phyloP scores from a whole-genome alignment of 495 filamentous ascomycete genomes.

The Monascus purpureus region DNA sequence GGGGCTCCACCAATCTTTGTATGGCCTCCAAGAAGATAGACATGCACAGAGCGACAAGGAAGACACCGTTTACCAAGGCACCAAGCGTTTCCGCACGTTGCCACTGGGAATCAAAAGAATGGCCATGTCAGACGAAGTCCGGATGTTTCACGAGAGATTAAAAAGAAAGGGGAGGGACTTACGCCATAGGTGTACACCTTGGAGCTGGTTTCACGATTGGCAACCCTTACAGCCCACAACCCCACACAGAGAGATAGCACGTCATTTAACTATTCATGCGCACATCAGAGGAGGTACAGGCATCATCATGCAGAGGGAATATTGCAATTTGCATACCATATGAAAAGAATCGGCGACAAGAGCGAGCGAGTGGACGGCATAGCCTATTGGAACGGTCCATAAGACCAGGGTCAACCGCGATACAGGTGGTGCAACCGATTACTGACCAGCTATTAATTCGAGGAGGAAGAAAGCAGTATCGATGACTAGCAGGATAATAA shows the following conservation, averaged over 20 bases:
- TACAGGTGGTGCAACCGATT: too few relatives aligned
- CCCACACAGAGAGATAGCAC: conserved; percentile 87
- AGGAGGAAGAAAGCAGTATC: conserved; percentile 81
- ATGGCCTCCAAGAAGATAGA: conserved; percentile 93
- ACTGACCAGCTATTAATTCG: conserved; percentile 63
- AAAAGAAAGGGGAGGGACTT: too few relatives aligned
- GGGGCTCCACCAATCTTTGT: conserved; percentile 77
- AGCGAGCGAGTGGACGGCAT: conserved; percentile 77
- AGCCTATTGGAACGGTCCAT: conserved; percentile 35
- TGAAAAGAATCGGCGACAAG: conserved; percentile 96
- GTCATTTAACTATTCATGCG: conserved; percentile 68
- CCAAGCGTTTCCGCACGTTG: conserved; percentile 96
- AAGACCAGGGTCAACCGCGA: background rate
- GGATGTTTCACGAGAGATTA: conserved; percentile 3
- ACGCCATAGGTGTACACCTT: conserved; percentile 91
- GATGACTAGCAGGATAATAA: conserved; percentile 82
- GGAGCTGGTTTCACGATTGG: conserved; percentile 59
- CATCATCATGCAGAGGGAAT: background rate
- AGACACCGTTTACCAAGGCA: conserved; percentile 90
- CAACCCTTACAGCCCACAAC: conserved; percentile 87
- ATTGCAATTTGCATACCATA: conserved; percentile 49
- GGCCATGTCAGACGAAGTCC: conserved; percentile 9
- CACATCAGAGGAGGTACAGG: conserved; percentile 1
- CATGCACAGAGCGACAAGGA: conserved; percentile 86
- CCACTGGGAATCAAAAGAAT: conserved; percentile 46